These are phyloP conservation scores for Colletotrichum acutatum DNA, from an alignment of 2,329 filamentous ascomycete species.

Conservation along the genomic window DNA sequence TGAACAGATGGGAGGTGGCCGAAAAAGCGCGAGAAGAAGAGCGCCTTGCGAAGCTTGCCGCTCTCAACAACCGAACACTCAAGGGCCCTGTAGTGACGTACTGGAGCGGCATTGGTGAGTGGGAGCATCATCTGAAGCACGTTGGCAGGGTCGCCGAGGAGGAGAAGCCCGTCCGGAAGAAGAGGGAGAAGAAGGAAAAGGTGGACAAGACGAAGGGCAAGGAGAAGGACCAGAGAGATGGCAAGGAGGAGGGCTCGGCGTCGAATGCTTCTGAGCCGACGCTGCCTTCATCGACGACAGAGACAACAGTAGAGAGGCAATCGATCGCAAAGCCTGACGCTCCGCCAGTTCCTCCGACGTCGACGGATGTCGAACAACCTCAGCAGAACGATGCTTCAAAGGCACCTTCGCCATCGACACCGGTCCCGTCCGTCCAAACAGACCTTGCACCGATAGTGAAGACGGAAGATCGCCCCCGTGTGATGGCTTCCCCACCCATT, in stretches of 20 bases:
- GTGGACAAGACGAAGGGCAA: conserved; percentile 48
- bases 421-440: not conserved
- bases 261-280: conserved; percentile 24
- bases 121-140: conserved; percentile 78
- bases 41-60: conserved; percentile 83
- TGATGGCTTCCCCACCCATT: conserved; percentile 26
- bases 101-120: conserved; percentile 92
- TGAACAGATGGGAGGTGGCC: conserved; percentile 93
- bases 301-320: not conserved
- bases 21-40: conserved; percentile 91
- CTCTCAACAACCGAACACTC: conserved; percentile 85
- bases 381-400: not conserved
- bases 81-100: conserved; percentile 90
- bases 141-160: conserved; percentile 75
- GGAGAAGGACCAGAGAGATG: conserved; percentile 39
- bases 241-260: conserved; percentile 33
- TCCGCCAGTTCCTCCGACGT: not conserved
- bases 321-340: not conserved
- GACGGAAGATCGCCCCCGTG: conserved; percentile 19
- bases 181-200: conserved; percentile 64
- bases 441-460: conserved; percentile 9
- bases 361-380: not conserved
- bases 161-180: conserved; percentile 65
- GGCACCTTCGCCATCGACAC: not conserved
- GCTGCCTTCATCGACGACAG: not conserved